These are phyloP conservation scores for Metarhizium rileyi DNA, from an alignment of 2,329 filamentous ascomycete genomes.

Conservation along the genomic window DNA sequence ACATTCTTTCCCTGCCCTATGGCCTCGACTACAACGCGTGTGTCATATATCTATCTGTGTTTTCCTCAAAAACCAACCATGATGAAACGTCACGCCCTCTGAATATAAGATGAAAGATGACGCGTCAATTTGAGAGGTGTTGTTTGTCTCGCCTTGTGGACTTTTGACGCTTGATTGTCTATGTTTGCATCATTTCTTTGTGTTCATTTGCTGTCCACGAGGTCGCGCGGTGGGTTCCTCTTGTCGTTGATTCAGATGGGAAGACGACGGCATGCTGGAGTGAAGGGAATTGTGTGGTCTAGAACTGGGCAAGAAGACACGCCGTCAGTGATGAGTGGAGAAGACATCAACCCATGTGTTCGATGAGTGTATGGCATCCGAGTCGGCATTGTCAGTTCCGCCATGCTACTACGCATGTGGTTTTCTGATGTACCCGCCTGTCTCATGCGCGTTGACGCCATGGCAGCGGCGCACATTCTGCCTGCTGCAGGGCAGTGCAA, in stretches of 20 bases:
- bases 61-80: conserved; percentile 1
- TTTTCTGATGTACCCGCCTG: not conserved
- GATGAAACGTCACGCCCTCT: conserved; percentile 10
- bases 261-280: not conserved
- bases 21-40: not conserved
- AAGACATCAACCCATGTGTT: not conserved
- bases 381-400: not conserved
- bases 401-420: not conserved
- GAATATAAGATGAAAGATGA: conserved; percentile 6
- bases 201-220: not conserved
- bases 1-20: conserved; percentile 6
- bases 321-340: not conserved
- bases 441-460: not conserved
- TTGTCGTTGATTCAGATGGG: not conserved
- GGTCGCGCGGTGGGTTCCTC: not conserved
- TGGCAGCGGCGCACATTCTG: not conserved
- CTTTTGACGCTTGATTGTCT: not conserved
- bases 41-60: not conserved
- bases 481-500: no score
- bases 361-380: not conserved
- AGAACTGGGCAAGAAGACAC: not conserved
- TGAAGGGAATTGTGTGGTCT: not conserved
- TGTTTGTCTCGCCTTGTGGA: not conserved
- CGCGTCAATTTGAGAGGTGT: not conserved
- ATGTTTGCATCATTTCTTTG: not conserved